Percentiles rank a stretch among this genome's conserved stretches.
Conservation (phyloP, 78 protist genomes). For the Pigoraptor vietnamica region DNA sequence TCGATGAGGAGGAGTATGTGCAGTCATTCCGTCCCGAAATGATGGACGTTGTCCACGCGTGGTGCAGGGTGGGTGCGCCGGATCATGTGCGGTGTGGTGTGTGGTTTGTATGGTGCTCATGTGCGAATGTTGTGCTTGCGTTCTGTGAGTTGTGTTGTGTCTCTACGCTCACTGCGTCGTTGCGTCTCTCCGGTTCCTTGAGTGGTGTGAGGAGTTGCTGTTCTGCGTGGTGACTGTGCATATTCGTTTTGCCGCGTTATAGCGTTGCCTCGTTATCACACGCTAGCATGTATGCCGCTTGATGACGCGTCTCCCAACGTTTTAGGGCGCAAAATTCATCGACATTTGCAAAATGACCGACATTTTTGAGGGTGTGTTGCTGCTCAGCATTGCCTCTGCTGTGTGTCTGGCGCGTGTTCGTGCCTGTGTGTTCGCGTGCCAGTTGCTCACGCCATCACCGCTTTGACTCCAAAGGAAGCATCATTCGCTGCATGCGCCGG, state of each 20-base stretch:
- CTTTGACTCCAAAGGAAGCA: background rate
- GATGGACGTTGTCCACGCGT: conserved; percentile 59
- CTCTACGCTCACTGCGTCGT: background rate
- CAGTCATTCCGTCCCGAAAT: conserved; percentile 60
- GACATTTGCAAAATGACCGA: conserved; percentile 80
- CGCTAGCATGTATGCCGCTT: too few species aligned
- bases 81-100: background rate
- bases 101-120: background rate
- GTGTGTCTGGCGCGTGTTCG: too few species aligned
- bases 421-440: too few species aligned
- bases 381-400: background rate
- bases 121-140: too few species aligned
- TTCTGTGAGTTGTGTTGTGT: too few species aligned
- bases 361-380: conserved; percentile 63
- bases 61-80: conserved; percentile 34
- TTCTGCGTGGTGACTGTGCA: too few species aligned
- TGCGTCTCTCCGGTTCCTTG: background rate
- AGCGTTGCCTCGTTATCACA: background rate
- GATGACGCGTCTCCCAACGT: background rate
- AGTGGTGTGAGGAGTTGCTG: background rate
- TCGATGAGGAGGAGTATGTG: conserved; percentile 65
- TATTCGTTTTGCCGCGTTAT: too few species aligned
- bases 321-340: conserved; percentile 74
- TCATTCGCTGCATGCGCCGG: conserved; percentile 75
- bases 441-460: too few species aligned